phyloP scores from a whole-genome alignment of 495 filamentous ascomycete genomes.

The Penicillium longicatenatum region DNA sequence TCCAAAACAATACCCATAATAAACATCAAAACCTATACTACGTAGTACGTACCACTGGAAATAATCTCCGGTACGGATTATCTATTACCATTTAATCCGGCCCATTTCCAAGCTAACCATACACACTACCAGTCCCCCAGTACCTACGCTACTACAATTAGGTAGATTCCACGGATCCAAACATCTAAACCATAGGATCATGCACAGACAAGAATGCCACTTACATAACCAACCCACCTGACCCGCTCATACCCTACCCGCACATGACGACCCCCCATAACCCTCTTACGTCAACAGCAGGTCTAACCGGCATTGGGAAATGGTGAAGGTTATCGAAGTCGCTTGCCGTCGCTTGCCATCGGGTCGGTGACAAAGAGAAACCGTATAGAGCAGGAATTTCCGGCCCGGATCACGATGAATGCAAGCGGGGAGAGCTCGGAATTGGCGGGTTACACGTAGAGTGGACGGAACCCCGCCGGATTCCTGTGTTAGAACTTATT shows the following conservation, averaged over 20 bases:
- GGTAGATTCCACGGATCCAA: too few relatives aligned
- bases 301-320: slow-evolving; percentile 15
- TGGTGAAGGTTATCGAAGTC: slow-evolving; percentile 13
- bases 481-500: not conserved
- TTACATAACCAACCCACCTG: slow-evolving; percentile 11
- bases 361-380: slow-evolving; percentile 32
- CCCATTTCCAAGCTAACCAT: too few relatives aligned
- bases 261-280: slow-evolving; percentile 11
- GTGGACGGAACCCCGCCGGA: slow-evolving; percentile 7
- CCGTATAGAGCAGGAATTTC: slow-evolving; percentile 17
- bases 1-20: too few relatives aligned
- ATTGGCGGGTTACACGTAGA: not conserved
- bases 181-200: too few relatives aligned
- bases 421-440: slow-evolving; percentile 3
- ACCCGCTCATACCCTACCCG: slow-evolving; percentile 16
- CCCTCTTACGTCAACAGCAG: slow-evolving; percentile 21
- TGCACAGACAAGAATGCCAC: not conserved
- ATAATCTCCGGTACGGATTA: too few relatives aligned
- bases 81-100: too few relatives aligned
- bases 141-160: too few relatives aligned
- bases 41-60: too few relatives aligned
- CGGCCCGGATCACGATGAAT: slow-evolving; percentile 25
- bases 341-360: slow-evolving; percentile 34
- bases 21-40: too few relatives aligned
- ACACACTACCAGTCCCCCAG: too few relatives aligned